Percentiles rank a stretch among this genome's conserved stretches.
These are phyloP conservation scores for Arthonia radiata DNA, from an alignment of 495 filamentous ascomycete genomes.

Conservation along the genomic window DNA sequence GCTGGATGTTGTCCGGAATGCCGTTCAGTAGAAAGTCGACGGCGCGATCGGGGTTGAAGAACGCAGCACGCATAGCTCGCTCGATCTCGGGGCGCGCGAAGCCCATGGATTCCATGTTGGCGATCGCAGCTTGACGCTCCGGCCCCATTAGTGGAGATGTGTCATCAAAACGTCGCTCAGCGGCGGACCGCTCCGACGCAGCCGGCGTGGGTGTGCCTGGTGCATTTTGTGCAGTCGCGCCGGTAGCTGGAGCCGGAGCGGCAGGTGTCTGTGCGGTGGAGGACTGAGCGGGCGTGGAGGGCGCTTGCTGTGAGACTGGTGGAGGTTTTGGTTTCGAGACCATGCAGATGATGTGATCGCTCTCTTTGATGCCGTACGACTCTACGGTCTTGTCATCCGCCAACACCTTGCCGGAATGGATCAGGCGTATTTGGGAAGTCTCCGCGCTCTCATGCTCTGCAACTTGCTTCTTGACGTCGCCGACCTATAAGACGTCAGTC, in stretches of 20 bases:
- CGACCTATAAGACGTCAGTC: conserved; percentile 30
- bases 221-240: conserved; percentile 21
- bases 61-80: conserved; percentile 83
- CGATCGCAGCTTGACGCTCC: conserved; percentile 60
- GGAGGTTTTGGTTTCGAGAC: conserved; percentile 57
- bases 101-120: conserved; percentile 95
- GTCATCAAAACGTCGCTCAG: conserved; percentile 33
- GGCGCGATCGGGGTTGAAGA: conserved; percentile 87
- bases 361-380: conserved; percentile 94
- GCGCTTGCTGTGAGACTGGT: conserved; percentile 28
- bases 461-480: conserved; percentile 74
- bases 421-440: conserved; percentile 65
- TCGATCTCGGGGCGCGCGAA: conserved; percentile 71
- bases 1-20: conserved; percentile 61
- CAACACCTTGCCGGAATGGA: conserved; percentile 95
- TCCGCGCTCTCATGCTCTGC: conserved; percentile 78
- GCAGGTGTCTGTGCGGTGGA: conserved; percentile 29
- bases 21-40: conserved; percentile 91
- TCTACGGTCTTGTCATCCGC: conserved; percentile 91
- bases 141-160: conserved; percentile 62
- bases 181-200: conserved; percentile 16
- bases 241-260: conserved; percentile 9
- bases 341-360: conserved; percentile 97
- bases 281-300: conserved; percentile 34
- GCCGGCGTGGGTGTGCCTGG: conserved; percentile 43